These are phyloP conservation scores for Trichomonas vaginalis DNA, from an alignment of 208 protist species.

Conservation along the genomic window DNA sequence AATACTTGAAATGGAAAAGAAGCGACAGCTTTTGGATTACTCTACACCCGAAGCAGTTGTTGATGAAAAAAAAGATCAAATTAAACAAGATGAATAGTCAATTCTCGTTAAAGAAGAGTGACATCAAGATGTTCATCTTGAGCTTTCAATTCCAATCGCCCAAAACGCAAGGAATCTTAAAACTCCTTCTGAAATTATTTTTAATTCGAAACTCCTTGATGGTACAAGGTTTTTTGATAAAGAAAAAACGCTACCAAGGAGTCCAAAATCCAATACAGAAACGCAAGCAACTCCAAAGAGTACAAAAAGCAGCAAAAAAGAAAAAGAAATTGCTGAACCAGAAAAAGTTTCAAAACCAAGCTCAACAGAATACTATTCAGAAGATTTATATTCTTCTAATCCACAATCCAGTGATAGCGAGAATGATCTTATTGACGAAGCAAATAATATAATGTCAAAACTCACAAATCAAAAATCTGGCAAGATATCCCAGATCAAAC, in stretches of 20 bases:
- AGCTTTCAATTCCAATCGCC: background rate
- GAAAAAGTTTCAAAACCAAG: too few species aligned
- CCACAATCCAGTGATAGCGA: background rate
- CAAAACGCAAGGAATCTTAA: background rate
- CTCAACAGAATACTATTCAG: background rate
- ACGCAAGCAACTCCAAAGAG: background rate
- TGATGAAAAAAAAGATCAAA: background rate
- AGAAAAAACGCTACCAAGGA: background rate
- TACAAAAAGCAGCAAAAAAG: background rate
- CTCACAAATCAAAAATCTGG: background rate
- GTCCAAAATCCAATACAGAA: background rate
- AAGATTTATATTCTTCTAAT: background rate
- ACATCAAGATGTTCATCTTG: background rate
- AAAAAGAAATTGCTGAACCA: background rate
- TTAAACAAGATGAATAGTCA: background rate
- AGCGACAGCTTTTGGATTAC: background rate
- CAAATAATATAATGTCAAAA: background rate
- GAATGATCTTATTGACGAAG: background rate
- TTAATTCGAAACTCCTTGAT: background rate
- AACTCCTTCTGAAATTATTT: background rate
- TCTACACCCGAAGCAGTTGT: background rate
- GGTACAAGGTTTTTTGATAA: background rate
- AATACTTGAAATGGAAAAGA: background rate
- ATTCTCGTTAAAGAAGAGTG: background rate
- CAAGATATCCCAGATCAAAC: background rate